Evolutionary conservation across 2,329 filamentous ascomycete species (phyloP).

Genomic region (Emmonsiellopsis sp.): DNA sequence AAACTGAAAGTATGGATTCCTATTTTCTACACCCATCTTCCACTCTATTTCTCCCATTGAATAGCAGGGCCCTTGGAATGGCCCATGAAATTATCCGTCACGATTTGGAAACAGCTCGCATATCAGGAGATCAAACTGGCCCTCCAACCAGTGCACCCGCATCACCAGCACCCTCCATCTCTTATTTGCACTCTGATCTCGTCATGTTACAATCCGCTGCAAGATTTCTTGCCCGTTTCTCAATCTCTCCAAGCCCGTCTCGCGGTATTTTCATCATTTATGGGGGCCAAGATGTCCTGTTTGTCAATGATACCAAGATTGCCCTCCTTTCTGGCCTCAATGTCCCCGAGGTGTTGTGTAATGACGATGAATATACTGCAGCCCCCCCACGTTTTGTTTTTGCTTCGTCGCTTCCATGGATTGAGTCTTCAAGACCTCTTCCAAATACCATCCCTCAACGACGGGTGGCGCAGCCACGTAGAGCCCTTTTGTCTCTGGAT

Average conservation of each 20-base stretch:
- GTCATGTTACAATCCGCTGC: not conserved
- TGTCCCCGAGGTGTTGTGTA: not conserved
- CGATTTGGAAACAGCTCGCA: not conserved
- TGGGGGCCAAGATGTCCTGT: not conserved
- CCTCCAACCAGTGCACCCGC: not conserved
- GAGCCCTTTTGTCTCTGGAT: conserved; percentile 4
- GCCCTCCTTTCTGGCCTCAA: conserved; percentile 1
- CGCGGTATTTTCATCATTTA: not conserved
- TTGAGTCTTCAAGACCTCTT: not conserved
- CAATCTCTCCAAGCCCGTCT: not conserved
- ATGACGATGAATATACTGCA: not conserved
- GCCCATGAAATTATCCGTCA: not conserved
- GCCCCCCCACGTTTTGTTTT: not conserved
- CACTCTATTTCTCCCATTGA: conserved; percentile 3
- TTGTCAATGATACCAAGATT: not conserved
- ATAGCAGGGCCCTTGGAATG: not conserved
- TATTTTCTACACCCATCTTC: conserved; percentile 6
- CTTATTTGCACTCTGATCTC: not conserved
- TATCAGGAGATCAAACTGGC: not conserved
- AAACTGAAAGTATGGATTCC: conserved; percentile 13
- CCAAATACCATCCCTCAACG: not conserved
- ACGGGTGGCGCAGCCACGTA: not conserved
- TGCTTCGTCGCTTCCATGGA: not conserved
- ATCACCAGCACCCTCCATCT: not conserved
- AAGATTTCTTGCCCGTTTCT: not conserved